Conservation (phyloP, 2,329 filamentous ascomycete genomes). For the Dactylellina cionopaga region DNA sequence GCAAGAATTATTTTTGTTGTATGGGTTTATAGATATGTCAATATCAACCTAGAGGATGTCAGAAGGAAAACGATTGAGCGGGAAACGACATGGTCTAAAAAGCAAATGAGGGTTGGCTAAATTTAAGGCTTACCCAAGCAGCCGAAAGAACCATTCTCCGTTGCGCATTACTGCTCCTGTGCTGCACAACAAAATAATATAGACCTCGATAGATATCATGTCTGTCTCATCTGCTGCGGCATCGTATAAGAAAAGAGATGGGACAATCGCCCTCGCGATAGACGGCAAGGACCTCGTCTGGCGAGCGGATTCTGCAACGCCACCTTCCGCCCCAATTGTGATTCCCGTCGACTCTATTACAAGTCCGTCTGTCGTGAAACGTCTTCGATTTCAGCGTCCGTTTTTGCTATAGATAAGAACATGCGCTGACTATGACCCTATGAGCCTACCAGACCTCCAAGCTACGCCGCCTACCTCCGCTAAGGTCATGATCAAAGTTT, state of each 20-base stretch:
- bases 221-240: conserved; percentile 72
- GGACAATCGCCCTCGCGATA: conserved; percentile 77
- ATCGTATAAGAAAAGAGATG: conserved; percentile 96
- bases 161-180: too few species aligned
- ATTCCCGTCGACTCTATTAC: conserved; percentile 80
- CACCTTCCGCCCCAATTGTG: conserved; percentile 67
- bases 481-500: conserved; percentile 94
- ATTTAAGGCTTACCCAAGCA: background rate
- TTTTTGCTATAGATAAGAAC: background rate
- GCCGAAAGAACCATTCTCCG: background rate
- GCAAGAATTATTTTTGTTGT: background rate
- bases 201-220: conserved; percentile 62
- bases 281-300: conserved; percentile 81
- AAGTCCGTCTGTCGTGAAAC: conserved; percentile 73
- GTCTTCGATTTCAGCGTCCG: conserved; percentile 57
- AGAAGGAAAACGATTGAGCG: background rate
- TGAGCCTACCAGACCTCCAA: conserved; percentile 73
- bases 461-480: conserved; percentile 87
- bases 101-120: too few species aligned
- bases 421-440: too few species aligned
- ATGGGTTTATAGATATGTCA: too few species aligned
- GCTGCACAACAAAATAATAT: too few species aligned
- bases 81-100: too few species aligned
- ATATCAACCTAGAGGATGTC: background rate
- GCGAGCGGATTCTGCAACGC: conserved; percentile 71